Evolutionary conservation across 1,284 basidiomycete genomes (phyloP).

Genomic region (Fomes fomentarius): DNA sequence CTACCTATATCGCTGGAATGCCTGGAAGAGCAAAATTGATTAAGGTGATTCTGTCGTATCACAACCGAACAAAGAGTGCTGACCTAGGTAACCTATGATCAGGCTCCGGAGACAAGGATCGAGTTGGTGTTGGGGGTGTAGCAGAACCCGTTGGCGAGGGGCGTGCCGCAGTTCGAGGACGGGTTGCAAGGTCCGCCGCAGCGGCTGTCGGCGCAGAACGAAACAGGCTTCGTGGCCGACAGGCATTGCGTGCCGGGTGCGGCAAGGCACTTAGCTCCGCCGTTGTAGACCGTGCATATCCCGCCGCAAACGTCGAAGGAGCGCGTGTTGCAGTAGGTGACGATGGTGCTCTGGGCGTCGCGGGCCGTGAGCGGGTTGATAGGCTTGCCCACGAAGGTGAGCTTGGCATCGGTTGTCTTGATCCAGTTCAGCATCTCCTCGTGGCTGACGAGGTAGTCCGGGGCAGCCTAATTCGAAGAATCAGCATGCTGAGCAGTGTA

Average conservation of each 20-base stretch:
- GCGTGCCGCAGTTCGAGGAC: not conserved
- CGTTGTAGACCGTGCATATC: not conserved
- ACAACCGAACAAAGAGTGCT: no score
- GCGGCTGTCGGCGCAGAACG: not conserved
- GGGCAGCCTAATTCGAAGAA: no score
- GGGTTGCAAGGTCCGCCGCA: not conserved
- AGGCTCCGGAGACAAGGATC: not conserved
- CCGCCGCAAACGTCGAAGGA: not conserved
- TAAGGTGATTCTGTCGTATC: no score
- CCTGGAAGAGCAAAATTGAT: no score
- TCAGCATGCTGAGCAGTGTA: not conserved
- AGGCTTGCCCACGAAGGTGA: conserved; percentile 1
- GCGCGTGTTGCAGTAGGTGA: conserved; percentile 3
- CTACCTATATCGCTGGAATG: no score
- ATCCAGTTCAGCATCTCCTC: conserved; percentile 1
- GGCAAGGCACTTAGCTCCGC: not conserved
- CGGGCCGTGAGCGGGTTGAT: not conserved
- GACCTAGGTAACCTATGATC: no score
- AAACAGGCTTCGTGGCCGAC: not conserved
- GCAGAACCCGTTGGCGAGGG: not conserved
- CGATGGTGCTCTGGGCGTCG: not conserved
- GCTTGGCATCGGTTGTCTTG: conserved; percentile 1
- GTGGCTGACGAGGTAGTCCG: not conserved
- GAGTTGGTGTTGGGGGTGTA: not conserved
- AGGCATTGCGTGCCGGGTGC: conserved; percentile 1